Conservation (phyloP, 2,329 filamentous ascomycete species). For the Ambrosiella cleistominuta region DNA sequence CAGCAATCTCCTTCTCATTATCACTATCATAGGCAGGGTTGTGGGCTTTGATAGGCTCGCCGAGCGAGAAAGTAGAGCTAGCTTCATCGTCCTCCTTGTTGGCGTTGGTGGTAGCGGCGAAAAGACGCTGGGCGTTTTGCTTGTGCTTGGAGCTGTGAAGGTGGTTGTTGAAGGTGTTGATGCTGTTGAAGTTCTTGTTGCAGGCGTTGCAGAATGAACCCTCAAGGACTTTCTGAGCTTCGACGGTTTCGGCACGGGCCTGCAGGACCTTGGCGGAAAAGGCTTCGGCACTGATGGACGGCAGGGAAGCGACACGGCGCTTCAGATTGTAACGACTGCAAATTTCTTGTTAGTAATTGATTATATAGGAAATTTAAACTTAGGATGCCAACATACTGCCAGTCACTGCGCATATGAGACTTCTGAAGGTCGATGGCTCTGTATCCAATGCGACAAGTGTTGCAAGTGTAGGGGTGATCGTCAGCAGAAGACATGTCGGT, state of each 20-base stretch:
- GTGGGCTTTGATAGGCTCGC: constrained; percentile 46
- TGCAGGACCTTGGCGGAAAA: constrained; percentile 93
- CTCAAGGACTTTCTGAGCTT: constrained; percentile 75
- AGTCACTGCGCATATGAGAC: constrained; percentile 94
- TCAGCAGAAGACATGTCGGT: constrained; percentile 18
- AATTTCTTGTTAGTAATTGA: neutral
- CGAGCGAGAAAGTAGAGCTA: constrained; percentile 81
- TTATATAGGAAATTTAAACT: constrained; percentile 1
- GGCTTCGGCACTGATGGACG: constrained; percentile 76
- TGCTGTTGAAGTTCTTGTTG: constrained; percentile 86
- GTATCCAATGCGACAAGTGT: constrained; percentile 94
- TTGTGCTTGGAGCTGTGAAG: constrained; percentile 81
- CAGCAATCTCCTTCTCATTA: constrained; percentile 56
- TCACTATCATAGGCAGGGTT: constrained; percentile 37
- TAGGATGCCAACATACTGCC: constrained; percentile 54
- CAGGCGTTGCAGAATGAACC: constrained; percentile 70
- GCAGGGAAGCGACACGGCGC: constrained; percentile 74
- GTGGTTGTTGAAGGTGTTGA: constrained; percentile 91
- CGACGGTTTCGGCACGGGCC: constrained; percentile 67
- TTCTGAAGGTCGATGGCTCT: constrained; percentile 84
- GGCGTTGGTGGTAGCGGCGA: constrained; percentile 18
- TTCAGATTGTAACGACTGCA: constrained; percentile 84
- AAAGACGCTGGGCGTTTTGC: constrained; percentile 17
- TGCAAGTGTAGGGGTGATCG: constrained; percentile 89
- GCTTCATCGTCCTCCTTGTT: constrained; percentile 57